Evolutionary conservation across 2,329 filamentous ascomycete species (phyloP).

Genomic region (Fusarium napiforme): DNA sequence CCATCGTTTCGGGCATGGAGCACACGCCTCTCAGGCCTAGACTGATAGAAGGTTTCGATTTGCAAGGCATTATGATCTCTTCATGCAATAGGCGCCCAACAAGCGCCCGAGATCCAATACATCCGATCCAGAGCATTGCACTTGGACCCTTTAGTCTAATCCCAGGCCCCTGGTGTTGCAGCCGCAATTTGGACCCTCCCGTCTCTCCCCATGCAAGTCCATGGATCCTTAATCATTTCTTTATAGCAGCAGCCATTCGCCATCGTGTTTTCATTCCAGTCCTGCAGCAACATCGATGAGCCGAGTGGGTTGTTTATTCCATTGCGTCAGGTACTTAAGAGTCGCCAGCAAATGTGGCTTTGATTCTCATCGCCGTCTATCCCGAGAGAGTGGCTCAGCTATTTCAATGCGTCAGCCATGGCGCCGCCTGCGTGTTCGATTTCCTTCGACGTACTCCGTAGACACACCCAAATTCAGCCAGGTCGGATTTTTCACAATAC

Average conservation of each 20-base stretch:
- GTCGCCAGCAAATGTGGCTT: not conserved
- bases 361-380: slow-evolving; percentile 1
- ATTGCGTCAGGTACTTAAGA: not conserved
- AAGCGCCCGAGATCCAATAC: slow-evolving; percentile 24
- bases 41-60: slow-evolving; percentile 22
- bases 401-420: slow-evolving; percentile 42
- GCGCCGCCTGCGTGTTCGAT: slow-evolving; percentile 34
- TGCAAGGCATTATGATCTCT: slow-evolving; percentile 14
- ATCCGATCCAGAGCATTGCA: not conserved
- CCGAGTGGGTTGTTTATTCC: not conserved
- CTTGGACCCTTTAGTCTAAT: slow-evolving; percentile 23
- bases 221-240: slow-evolving; percentile 15
- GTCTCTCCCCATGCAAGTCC: slow-evolving; percentile 19
- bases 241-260: not conserved
- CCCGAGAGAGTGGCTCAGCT: slow-evolving; percentile 39
- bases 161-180: slow-evolving; percentile 27
- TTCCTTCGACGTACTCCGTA: not conserved
- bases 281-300: not conserved
- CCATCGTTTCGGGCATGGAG: slow-evolving; percentile 40
- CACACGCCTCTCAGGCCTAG: slow-evolving; percentile 37
- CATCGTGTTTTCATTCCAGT: not conserved
- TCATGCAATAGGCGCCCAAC: slow-evolving; percentile 34
- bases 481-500: slow-evolving; percentile 11
- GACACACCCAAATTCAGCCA: not conserved
- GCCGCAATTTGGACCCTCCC: slow-evolving; percentile 26